phyloP scores from a whole-genome alignment of 75 land plant genomes.

The Pinus albicaulis region DNA sequence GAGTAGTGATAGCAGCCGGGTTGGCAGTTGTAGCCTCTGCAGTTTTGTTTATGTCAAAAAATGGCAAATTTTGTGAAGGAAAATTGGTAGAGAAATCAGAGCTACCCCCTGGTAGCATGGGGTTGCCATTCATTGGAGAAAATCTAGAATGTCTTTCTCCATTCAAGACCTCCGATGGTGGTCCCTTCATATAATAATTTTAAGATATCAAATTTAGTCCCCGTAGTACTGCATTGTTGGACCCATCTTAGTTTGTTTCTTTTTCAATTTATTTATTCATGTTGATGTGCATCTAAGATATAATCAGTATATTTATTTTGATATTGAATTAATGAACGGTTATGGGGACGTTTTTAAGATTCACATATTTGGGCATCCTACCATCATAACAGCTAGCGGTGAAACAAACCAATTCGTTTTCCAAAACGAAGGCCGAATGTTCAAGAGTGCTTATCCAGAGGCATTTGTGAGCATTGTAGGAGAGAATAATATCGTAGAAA shows the following conservation, averaged over 20 bases:
- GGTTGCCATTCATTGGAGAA: constrained; percentile 38
- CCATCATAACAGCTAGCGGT: constrained; percentile 18
- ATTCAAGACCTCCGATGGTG: background rate
- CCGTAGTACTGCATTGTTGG: background rate
- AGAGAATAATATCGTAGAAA: background rate
- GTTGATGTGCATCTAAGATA: no score
- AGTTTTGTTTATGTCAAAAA: background rate
- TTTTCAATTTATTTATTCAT: no score
- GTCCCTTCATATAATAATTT: background rate
- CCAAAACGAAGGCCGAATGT: constrained; percentile 7
- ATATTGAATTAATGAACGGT: constrained; percentile 10
- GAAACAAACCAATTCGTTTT: constrained; percentile 24
- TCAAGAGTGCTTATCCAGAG: constrained; percentile 10
- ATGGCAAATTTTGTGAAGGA: background rate
- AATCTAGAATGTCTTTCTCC: constrained; percentile 12
- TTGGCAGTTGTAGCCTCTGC: background rate
- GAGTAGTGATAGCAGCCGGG: background rate
- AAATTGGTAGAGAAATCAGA: background rate
- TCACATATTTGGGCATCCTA: constrained; percentile 24
- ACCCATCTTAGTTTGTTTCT: background rate
- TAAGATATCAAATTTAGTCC: background rate
- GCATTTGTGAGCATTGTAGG: constrained; percentile 10
- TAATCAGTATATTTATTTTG: background rate
- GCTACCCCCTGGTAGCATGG: constrained; percentile 40
- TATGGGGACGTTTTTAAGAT: constrained; percentile 31